Conservation (phyloP, 148 eudicot genomes). For the Agrostemma githago region DNA sequence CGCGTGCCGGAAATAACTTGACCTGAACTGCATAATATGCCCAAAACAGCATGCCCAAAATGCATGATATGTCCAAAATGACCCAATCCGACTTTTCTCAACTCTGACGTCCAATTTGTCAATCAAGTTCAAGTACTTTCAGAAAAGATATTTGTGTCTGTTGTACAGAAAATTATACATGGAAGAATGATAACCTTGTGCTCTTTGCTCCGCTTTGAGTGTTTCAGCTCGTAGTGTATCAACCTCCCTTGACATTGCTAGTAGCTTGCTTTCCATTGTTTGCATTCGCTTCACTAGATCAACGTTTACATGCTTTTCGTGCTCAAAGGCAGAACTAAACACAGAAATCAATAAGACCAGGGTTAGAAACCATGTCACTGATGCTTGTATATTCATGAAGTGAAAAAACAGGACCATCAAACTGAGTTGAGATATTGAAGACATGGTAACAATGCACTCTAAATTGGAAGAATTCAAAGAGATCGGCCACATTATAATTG, state of each 20-base stretch:
- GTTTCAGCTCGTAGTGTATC: slow-evolving; percentile 59
- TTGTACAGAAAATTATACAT: not conserved
- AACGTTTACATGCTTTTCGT: slow-evolving; percentile 53
- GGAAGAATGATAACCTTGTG: slow-evolving; percentile 36
- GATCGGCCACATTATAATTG: not conserved
- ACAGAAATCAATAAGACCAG: slow-evolving; percentile 13
- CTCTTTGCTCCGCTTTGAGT: slow-evolving; percentile 52
- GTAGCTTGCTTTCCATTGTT: slow-evolving; percentile 55
- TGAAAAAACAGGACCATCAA: slow-evolving; percentile 10
- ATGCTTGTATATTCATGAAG: not conserved
- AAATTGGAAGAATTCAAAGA: not conserved
- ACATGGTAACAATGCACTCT: not conserved
- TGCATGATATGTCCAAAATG: not conserved
- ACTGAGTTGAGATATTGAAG: not conserved
- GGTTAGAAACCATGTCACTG: slow-evolving; percentile 16
- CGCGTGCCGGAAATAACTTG: not conserved
- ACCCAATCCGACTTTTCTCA: not conserved
- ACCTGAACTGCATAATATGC: not conserved
- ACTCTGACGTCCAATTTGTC: not conserved
- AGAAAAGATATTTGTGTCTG: not conserved
- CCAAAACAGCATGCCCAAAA: not conserved
- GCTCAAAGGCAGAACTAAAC: slow-evolving; percentile 56
- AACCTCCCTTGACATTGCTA: slow-evolving; percentile 55
- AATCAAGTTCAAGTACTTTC: not conserved
- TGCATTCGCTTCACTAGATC: slow-evolving; percentile 70